A percentile compares a stretch with the other conserved stretches of the same genome.
Conservation (phyloP, 208 protist genomes). For the Crithidia expoeki region DNA sequence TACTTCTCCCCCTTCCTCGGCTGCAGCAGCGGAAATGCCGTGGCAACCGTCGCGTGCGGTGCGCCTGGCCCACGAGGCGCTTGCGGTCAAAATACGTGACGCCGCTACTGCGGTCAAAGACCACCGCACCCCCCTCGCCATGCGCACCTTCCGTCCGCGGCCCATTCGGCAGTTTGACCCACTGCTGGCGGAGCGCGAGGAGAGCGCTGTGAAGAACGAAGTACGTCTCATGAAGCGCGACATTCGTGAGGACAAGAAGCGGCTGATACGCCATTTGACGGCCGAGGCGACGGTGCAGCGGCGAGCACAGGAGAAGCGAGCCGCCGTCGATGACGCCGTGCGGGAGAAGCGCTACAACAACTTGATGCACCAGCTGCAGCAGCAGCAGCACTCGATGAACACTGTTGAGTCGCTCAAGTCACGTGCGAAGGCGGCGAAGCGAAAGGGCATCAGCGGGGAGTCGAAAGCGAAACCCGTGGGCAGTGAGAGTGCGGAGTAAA, state of each 20-base stretch:
- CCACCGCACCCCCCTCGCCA: constrained; percentile 74
- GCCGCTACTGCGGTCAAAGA: constrained; percentile 27
- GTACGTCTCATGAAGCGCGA: constrained; percentile 70
- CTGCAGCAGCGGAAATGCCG: not conserved
- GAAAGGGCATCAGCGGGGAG: constrained; percentile 62
- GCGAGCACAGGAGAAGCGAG: constrained; percentile 65
- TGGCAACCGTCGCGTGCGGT: constrained; percentile 48
- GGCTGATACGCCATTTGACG: constrained; percentile 77
- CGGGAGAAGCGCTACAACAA: constrained; percentile 71
- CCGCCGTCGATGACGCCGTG: constrained; percentile 41
- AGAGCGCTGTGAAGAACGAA: constrained; percentile 67
- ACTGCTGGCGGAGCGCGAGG: constrained; percentile 60
- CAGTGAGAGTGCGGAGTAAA: constrained; percentile 15
- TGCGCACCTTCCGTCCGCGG: constrained; percentile 84
- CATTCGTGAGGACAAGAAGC: constrained; percentile 86
- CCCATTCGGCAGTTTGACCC: constrained; percentile 87
- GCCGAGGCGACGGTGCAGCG: constrained; percentile 82
- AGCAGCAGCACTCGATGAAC: constrained; percentile 90
- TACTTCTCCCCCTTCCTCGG: not conserved
- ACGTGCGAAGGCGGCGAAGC: constrained; percentile 67
- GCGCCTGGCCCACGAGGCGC: constrained; percentile 50
- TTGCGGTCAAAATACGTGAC: constrained; percentile 37
- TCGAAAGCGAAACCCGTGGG: constrained; percentile 28
- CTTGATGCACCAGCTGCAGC: constrained; percentile 81
- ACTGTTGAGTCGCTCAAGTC: constrained; percentile 76